Base-by-base conservation (phyloP, 352 stramenopile genomes). In the Aphanomyces invadans region DNA sequence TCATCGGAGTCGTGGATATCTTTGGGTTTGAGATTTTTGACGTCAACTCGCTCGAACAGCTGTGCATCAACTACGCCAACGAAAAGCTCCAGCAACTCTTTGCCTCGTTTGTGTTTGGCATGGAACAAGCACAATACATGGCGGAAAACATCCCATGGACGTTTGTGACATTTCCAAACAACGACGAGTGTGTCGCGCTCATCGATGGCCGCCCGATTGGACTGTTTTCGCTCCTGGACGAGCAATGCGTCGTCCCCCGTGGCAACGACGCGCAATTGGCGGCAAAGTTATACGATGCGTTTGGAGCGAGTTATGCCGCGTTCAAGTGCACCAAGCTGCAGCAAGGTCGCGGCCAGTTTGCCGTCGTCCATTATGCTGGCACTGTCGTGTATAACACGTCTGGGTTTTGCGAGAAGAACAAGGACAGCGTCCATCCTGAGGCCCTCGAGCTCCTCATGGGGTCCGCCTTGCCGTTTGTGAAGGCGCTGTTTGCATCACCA, bases 1-100 rank as follows among this genome's bases (percentile, higher is more conserved):
- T 96, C 54, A 95, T 96, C 53, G 88, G 88, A 39, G 83, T 96
- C 2, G 79, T 96, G 32, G 88, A 96, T 62, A 96, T 96, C 62
- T 96, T 95, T 57, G 88, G 88, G 10, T 96, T 96, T 55, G 88
- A 96, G 70, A 92, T 92, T 52, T 95, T 96, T 49, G 72, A 90
- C 52, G 70, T 88, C 48, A 98, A 98, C 67, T 93, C 82, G 23
- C 89, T 98, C 0, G 86, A 95, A 69, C 86, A 95, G 36, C 70
- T 95, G 28, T 95, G 86, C 57, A 95, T 95, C 71, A 95, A 95
- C 66, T 95, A 88, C 69, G 85, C 83, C 17, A 95, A 95, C 68
- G 86, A 95, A 62, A 95, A 92, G 65, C 76, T 95, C 12, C 86
- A 95, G 69, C 86, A 93, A 61, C 70, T 92, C 15, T 95, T 95